phyloP scores from a whole-genome alignment of 108 stramenopile genomes.

The Bacterosira constricta region DNA sequence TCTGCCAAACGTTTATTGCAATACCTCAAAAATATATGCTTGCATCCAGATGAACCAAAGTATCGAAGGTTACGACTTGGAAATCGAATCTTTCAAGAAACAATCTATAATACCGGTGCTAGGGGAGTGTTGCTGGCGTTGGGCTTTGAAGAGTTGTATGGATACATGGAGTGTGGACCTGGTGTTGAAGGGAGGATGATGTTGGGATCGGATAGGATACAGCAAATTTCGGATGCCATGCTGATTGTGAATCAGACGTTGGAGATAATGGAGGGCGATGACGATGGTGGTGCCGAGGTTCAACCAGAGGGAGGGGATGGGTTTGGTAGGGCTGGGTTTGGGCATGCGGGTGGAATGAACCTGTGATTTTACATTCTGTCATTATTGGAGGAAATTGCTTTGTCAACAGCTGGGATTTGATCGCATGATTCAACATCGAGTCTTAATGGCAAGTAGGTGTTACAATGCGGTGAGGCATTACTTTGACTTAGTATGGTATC shows the following conservation, averaged over 20 bases:
- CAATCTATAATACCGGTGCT: conserved; percentile 67
- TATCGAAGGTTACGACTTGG: conserved; percentile 67
- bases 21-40: conserved; percentile 65
- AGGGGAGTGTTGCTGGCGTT: conserved; percentile 48
- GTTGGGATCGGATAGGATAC: conserved; percentile 47
- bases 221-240: conserved; percentile 54
- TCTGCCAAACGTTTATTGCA: conserved; percentile 45
- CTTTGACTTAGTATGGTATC: too few relatives aligned
- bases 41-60: conserved; percentile 55
- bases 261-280: conserved; percentile 13
- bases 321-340: conserved; percentile 61
- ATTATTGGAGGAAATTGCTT: too few relatives aligned
- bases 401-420: too few relatives aligned
- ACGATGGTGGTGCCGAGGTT: neutral
- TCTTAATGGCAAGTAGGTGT: too few relatives aligned
- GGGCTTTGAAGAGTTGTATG: conserved; percentile 70
- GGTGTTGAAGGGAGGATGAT: conserved; percentile 1
- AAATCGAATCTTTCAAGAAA: conserved; percentile 40
- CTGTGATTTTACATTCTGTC: too few relatives aligned
- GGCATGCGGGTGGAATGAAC: conserved; percentile 49
- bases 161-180: conserved; percentile 59
- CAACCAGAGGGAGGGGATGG: conserved; percentile 70
- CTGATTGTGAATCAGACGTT: conserved; percentile 41
- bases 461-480: neutral
- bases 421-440: too few relatives aligned